Evolutionary conservation across 1,284 basidiomycete genomes (phyloP).

Genomic region (Coriolopsis trogii): DNA sequence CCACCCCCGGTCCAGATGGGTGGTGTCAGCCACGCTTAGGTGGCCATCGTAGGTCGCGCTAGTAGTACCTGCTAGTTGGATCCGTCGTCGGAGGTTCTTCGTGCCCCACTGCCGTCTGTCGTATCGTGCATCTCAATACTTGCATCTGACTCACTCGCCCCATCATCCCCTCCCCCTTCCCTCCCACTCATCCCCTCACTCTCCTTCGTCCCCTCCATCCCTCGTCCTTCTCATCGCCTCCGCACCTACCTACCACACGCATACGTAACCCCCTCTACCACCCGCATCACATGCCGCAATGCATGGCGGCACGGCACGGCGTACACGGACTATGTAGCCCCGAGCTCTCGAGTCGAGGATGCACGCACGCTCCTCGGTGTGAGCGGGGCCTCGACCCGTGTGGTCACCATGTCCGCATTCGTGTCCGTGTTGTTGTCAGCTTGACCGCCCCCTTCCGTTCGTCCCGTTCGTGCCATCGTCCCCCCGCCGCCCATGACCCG

Average conservation of each 20-base stretch:
- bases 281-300: slow-evolving; percentile 1
- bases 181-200: background rate
- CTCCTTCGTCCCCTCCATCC: background rate
- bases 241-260: background rate
- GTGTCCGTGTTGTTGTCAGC: slow-evolving; percentile 1
- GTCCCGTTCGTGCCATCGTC: background rate
- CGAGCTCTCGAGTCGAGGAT: slow-evolving; percentile 24
- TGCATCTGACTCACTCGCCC: slow-evolving; percentile 15
- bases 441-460: background rate
- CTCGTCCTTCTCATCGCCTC: background rate
- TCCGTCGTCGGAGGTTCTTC: too few relatives aligned
- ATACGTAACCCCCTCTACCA: background rate
- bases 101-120: background rate
- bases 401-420: background rate
- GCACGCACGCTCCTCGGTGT: slow-evolving; percentile 22
- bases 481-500: too few relatives aligned
- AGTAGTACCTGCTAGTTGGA: too few relatives aligned
- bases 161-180: background rate
- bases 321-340: slow-evolving; percentile 10
- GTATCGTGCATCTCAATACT: slow-evolving; percentile 17
- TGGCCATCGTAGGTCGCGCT: background rate
- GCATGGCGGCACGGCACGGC: slow-evolving; percentile 2
- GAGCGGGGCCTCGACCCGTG: slow-evolving; percentile 16
- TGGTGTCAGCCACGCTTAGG: slow-evolving; percentile 56
- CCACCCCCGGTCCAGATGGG: slow-evolving; percentile 77